Evolutionary conservation across 768 basidiomycete genomes (phyloP), one percentile per base, ranked within the genome.

Genomic region (Rhizopogon vesiculosus): DNA sequence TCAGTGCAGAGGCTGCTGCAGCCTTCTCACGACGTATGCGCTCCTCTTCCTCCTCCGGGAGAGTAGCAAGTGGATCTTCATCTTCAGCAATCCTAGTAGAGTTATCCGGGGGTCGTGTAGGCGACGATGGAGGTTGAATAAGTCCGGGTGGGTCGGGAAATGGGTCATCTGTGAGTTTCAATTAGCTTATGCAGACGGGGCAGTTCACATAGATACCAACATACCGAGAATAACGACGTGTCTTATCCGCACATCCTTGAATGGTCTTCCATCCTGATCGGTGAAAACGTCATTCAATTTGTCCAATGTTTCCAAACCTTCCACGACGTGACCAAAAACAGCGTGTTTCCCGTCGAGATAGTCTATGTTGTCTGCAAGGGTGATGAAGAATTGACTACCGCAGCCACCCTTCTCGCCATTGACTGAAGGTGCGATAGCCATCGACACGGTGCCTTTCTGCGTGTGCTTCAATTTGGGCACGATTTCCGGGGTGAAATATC

Each of bases 331-430:
- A 10, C 97, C 97, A 68, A 99, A 98, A 2, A 94, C 93, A 0
- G 93, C 89, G 64, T 98, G 92, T 65, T 85, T 86, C 44, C 93
- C 93, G 62, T 99, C 96, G 49, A 99, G 82, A 68, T 98, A 98
- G 57, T 97, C 94, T 67, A 97, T 90, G 57, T 85, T 84, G 62
- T 95, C 89, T 10, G 78, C 86, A 2, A 99, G 80, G 0, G 97
- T 99, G 64, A 99, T 82, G 72, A 98, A 99, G 77, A 98, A 99
- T 65, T 98, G 97, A 62, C 89, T 91, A 10, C 93, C 96, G 62
- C 92, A 93, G 13, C 94, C 89, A n/a, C 82, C 89, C 58, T 74
- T 73, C 45, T 82, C 75, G 3, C 79, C 83, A 50, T 83, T 86
- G 12, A 87, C 61, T 1, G 84, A 76, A n/a, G 93, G 93, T 3